phyloP scores from a whole-genome alignment of 345 rosid species.

The Moringa oleifera region DNA sequence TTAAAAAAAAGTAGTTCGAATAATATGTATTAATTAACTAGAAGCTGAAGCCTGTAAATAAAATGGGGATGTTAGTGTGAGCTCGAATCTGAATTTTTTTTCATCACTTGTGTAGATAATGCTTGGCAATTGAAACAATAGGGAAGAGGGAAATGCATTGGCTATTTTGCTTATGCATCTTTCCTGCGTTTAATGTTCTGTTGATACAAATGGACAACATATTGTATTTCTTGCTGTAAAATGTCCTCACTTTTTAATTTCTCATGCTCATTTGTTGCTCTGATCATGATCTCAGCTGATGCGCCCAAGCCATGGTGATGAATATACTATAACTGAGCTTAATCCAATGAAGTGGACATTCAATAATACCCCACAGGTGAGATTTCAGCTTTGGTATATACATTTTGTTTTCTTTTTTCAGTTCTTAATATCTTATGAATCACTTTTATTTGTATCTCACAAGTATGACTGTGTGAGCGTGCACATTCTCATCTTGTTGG shows the following conservation, averaged over 20 bases:
- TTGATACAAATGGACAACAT: background rate
- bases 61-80: no score
- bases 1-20: no score
- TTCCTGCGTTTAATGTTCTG: background rate
- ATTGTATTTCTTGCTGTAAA: background rate
- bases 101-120: no score
- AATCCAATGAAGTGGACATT: conserved; percentile 70
- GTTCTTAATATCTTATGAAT: background rate
- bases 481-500: background rate
- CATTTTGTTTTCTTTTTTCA: background rate
- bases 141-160: background rate
- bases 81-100: no score
- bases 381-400: conserved; percentile 7
- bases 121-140: conserved; percentile 4
- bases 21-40: no score
- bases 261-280: conserved; percentile 1
- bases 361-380: conserved; percentile 52
- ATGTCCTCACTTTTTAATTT: background rate
- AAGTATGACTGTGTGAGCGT: background rate
- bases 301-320: conserved; percentile 71
- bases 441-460: background rate
- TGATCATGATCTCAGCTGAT: conserved; percentile 44
- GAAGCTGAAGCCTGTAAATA: no score
- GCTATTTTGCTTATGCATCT: background rate
- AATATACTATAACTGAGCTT: conserved; percentile 59